These are phyloP conservation scores for Kodamaea sp. DNA, from an alignment of 1,139 yeast species.

Conservation along the genomic window DNA sequence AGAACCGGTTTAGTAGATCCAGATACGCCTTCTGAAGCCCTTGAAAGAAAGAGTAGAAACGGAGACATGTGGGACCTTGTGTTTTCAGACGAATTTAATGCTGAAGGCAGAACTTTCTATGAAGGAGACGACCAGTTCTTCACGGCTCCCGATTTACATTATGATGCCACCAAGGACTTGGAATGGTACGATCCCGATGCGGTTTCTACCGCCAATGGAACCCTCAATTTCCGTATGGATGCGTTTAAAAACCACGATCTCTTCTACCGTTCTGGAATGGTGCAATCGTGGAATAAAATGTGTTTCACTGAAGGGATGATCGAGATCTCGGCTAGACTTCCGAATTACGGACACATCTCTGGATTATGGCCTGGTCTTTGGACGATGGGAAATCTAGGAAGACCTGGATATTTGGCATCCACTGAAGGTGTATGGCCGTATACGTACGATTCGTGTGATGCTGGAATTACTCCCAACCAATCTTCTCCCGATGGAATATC, in stretches of 20 bases:
- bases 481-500: conserved; percentile 34
- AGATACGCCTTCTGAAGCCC: conserved; percentile 25
- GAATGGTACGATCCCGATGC: conserved; percentile 39
- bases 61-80: conserved; percentile 28
- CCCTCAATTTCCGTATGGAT: conserved; percentile 27
- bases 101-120: conserved; percentile 31
- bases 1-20: conserved; percentile 27
- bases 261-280: conserved; percentile 33
- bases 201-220: conserved; percentile 29
- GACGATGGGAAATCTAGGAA: conserved; percentile 33
- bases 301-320: conserved; percentile 31
- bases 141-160: conserved; percentile 28
- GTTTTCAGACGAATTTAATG: conserved; percentile 31
- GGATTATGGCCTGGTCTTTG: conserved; percentile 36
- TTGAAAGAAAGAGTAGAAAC: conserved; percentile 10
- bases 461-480: conserved; percentile 34
- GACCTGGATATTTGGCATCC: conserved; percentile 30
- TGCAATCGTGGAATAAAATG: conserved; percentile 30
- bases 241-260: conserved; percentile 30
- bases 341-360: conserved; percentile 28
- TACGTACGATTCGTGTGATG: conserved; percentile 32
- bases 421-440: conserved; percentile 36
- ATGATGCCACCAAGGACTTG: conserved; percentile 32
- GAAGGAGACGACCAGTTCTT: conserved; percentile 35
- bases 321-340: conserved; percentile 26